phyloP scores from a whole-genome alignment of 2,329 filamentous ascomycete genomes.

The Rutstroemia sp. region DNA sequence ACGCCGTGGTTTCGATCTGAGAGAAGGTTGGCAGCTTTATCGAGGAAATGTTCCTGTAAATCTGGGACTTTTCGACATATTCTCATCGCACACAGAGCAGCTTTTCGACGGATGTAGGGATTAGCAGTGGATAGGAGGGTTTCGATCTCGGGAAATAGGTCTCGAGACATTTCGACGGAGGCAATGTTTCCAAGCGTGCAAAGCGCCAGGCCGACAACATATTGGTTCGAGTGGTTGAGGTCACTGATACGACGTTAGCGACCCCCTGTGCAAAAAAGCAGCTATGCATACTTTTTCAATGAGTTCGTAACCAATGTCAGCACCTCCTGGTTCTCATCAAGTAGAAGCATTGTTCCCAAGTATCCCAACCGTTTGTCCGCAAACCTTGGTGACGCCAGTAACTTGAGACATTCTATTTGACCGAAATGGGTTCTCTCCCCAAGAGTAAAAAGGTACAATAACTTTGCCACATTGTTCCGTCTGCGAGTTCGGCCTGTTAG shows the following conservation, averaged over 20 bases:
- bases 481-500: slow-evolving; percentile 38
- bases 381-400: slow-evolving; percentile 92
- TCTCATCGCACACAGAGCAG: slow-evolving; percentile 96
- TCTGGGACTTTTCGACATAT: slow-evolving; percentile 98
- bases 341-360: slow-evolving; percentile 86
- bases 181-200: slow-evolving; percentile 97
- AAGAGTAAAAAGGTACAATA: slow-evolving; percentile 95
- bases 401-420: slow-evolving; percentile 97
- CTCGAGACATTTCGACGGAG: slow-evolving; percentile 95
- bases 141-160: slow-evolving; percentile 94
- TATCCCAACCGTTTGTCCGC: slow-evolving; percentile 96
- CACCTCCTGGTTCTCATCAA: slow-evolving; percentile 98
- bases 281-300: slow-evolving; percentile 69
- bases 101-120: slow-evolving; percentile 96
- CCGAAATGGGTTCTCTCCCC: slow-evolving; percentile 97
- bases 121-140: slow-evolving; percentile 86
- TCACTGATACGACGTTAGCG: slow-evolving; percentile 51
- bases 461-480: slow-evolving; percentile 97
- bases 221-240: slow-evolving; percentile 94
- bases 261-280: background rate
- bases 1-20: slow-evolving; percentile 96
- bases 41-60: slow-evolving; percentile 91
- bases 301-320: slow-evolving; percentile 96
- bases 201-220: slow-evolving; percentile 91
- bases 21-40: slow-evolving; percentile 82